Base-by-base conservation (phyloP, 1,139 yeast genomes). In the Debaryomyces singareniensis region DNA sequence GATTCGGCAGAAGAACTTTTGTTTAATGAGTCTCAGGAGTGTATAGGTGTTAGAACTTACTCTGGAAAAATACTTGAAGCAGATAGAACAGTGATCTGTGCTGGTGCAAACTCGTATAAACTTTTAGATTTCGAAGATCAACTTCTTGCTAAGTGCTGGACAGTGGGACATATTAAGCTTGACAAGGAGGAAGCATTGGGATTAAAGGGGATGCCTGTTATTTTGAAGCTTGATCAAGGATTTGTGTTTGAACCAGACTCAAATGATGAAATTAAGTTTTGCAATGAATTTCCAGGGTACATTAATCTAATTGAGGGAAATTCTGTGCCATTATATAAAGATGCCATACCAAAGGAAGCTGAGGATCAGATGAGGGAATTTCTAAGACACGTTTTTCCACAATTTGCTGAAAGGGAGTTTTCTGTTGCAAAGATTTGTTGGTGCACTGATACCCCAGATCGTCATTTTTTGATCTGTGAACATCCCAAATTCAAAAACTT, bases 81-180 rank as follows among this genome's bases (percentile, higher is more conserved):
- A 2, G 53, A 52, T 21, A 49, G 47, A 22, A 51, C 54, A 10
- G 44, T 65, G 14, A 35, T 65, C 5, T 43, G 60, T 10, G 46
- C 61, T 20, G 71, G 71, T 21, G 68, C 71, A 2, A 48, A 53
- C 25, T 53, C 66, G 1, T 49, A 55, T 11, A 42, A 40, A 15
- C 27, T 62, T 9, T 33, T 62, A 15, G 58, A 65, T 25, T 55
- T 61, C 30, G 32, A 50, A 16, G 43, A 45, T 9, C 66, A 61
- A 30, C 31, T 58, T 5, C 42, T 54, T 7, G 58, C 68, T 4
- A 46, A 59, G 22, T 63, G 68, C 5, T 50, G 63, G 42, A 61
- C 68, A 29, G 53, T 66, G 13, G 68, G 68, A 0, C 71, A 66
- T 38, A 51, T 65, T 13, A 43, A 54, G 33, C 37, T 66, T 14